Evolutionary conservation across 495 filamentous ascomycete species (phyloP).

Genomic region (Aspergillus cristatus): DNA sequence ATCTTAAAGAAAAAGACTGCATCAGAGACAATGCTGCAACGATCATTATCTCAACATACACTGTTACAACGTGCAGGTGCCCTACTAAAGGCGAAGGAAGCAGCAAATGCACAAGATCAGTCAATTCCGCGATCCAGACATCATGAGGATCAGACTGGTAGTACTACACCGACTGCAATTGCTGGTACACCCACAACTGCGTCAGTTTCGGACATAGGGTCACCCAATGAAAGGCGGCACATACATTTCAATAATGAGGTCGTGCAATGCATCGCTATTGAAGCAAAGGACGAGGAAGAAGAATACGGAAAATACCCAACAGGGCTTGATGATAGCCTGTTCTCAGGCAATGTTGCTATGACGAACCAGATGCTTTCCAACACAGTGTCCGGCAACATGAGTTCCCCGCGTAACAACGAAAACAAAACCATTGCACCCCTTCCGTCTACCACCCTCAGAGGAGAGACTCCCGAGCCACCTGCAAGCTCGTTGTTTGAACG

Average conservation of each 20-base stretch:
- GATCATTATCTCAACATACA: slow-evolving; percentile 81
- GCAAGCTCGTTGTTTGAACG: slow-evolving; percentile 19
- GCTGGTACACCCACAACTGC: slow-evolving; percentile 22
- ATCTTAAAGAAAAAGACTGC: slow-evolving; percentile 95
- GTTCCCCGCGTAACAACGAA: slow-evolving; percentile 50
- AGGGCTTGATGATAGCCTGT: slow-evolving; percentile 49
- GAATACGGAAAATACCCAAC: slow-evolving; percentile 21
- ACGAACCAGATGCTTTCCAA: slow-evolving; percentile 57
- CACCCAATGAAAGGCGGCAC: slow-evolving; percentile 68
- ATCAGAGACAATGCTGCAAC: slow-evolving; percentile 90
- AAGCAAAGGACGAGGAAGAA: slow-evolving; percentile 64
- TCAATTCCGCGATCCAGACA: slow-evolving; percentile 59
- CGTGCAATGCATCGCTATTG: slow-evolving; percentile 90
- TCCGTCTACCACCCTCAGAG: slow-evolving; percentile 84
- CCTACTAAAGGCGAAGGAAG: slow-evolving; percentile 82
- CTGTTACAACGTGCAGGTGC: slow-evolving; percentile 90
- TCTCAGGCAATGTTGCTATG: slow-evolving; percentile 69
- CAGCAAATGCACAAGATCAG: slow-evolving; percentile 38
- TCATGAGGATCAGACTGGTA: slow-evolving; percentile 32
- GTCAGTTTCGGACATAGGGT: slow-evolving; percentile 43
- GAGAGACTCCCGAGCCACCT: slow-evolving; percentile 62
- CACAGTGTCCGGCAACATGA: slow-evolving; percentile 36
- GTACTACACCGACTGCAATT: slow-evolving; percentile 18
- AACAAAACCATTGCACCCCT: slow-evolving; percentile 91
- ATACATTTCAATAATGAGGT: slow-evolving; percentile 97